phyloP scores from a whole-genome alignment of 305 asterid species.

The Caryopteris hybrid region DNA sequence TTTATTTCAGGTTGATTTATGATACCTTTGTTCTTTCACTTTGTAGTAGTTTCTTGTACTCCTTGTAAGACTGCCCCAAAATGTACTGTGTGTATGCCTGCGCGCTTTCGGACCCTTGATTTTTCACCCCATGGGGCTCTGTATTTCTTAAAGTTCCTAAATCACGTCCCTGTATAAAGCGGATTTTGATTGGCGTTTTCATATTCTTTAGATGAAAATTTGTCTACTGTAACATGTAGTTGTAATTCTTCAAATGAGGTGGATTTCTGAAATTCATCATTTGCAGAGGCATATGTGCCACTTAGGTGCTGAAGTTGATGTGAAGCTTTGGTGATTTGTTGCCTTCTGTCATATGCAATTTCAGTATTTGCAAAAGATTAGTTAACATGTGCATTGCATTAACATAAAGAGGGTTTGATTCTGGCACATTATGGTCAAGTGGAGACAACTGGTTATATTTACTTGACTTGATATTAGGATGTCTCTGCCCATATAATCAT shows the following conservation, averaged over 20 bases:
- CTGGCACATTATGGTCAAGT: neutral
- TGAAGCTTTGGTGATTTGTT: neutral
- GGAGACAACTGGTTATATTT: neutral
- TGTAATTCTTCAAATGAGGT: neutral
- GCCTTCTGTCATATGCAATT: neutral
- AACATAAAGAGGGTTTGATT: neutral
- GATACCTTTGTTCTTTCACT: neutral
- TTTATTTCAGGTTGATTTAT: neutral
- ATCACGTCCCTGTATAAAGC: neutral
- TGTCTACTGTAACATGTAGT: neutral
- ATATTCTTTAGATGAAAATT: neutral
- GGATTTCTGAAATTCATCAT: neutral
- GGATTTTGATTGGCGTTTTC: neutral
- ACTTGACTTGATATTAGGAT: neutral
- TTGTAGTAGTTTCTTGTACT: neutral
- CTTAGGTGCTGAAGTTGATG: constrained; percentile 8
- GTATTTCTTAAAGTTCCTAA: neutral
- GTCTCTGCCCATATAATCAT: constrained; percentile 7
- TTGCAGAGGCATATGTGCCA: neutral
- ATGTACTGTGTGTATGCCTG: neutral
- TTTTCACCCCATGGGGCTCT: neutral
- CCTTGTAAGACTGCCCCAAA: neutral
- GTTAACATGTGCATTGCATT: neutral
- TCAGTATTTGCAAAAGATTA: neutral
- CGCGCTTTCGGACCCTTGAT: neutral